Base-by-base conservation (phyloP, 345 rosid genomes). In the Euphorbia lathyris region DNA sequence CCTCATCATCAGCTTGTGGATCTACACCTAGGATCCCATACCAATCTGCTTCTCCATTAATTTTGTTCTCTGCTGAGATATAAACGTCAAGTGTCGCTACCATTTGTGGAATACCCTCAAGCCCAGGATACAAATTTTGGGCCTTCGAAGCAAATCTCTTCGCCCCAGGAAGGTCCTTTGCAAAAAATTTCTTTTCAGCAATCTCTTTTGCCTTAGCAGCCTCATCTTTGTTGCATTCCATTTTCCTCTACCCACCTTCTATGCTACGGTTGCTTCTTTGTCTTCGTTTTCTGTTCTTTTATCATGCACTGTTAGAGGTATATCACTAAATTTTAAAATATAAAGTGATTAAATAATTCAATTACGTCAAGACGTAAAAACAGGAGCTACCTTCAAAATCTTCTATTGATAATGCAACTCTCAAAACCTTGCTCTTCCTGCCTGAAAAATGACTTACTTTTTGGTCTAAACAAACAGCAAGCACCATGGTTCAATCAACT, bases 201-300 rank as follows among this genome's bases (percentile, higher is more conserved):
- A 94, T 87, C 66, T 88, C 89, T 78, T 84, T 90, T 12, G 98
- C 97, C 78, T 90, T 85, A 71, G 76, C 61, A 34, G 98, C 97
- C 79, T 91, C 98, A 32, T 91, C 98, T 81, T 78, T 90, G 66
- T 91, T 94, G 80, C 98, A 94, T 73, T 94, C 98, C 96, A 94
- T 91, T 30, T 60, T 32, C 47, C 65, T 57, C 50, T 3, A 65
- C 22, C 58, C 26, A 45, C 66, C 45, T 30, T 45, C 53, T 48
- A 8, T n/a, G 45, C 32, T 27, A 6, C n/a, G n/a, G n/a, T 29
- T 29, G 12, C 58, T 29, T 43, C 51, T 65, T 65, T 47, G 19
- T 11, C 30, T 43, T 13, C n/a, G 26, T 45, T 60, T 16, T 23
- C 17, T 64, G 5, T 10, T 42, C n/a, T 26, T 42, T 63, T 36